A percentile compares a stretch with the other conserved stretches of the same genome.
Conservation (phyloP, 2,329 filamentous ascomycete species). For the Annulohypoxylon truncatum region DNA sequence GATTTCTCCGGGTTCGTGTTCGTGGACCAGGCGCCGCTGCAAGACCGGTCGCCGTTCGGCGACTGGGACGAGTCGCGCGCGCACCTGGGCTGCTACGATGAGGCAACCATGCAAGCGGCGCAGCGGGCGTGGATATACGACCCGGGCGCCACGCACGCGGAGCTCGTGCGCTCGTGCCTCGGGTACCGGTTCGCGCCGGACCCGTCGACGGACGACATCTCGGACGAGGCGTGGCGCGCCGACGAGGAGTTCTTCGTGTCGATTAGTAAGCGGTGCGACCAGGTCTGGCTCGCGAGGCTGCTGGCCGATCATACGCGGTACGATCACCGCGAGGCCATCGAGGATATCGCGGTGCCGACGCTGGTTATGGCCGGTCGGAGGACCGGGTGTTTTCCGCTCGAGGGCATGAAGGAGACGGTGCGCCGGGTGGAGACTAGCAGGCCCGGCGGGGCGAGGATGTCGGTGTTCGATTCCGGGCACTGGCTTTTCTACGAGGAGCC, state of each 20-base stretch:
- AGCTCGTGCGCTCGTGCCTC: slow-evolving; percentile 51
- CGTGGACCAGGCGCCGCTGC: slow-evolving; percentile 56
- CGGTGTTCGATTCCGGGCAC: slow-evolving; percentile 53
- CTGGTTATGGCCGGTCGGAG: slow-evolving; percentile 53
- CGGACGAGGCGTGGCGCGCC: slow-evolving; percentile 37
- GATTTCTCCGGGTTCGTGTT: slow-evolving; percentile 53
- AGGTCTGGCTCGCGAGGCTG: slow-evolving; percentile 53
- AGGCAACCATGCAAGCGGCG: slow-evolving; percentile 51
- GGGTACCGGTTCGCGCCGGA: slow-evolving; percentile 51
- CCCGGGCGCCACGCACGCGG: slow-evolving; percentile 50
- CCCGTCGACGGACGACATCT: slow-evolving; percentile 39
- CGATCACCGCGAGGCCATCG: slow-evolving; percentile 56
- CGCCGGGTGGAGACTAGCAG: slow-evolving; percentile 43
- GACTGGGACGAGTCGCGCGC: slow-evolving; percentile 50
- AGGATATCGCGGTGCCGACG: slow-evolving; percentile 50
- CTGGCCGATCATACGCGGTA: slow-evolving; percentile 56
- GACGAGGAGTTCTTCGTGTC: slow-evolving; percentile 53
- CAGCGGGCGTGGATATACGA: slow-evolving; percentile 64
- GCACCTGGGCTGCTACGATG: slow-evolving; percentile 54
- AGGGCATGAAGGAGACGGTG: slow-evolving; percentile 54
- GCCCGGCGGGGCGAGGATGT: slow-evolving; percentile 44
- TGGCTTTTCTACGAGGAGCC: slow-evolving; percentile 58
- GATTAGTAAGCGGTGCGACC: slow-evolving; percentile 52
- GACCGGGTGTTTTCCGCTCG: slow-evolving; percentile 54
- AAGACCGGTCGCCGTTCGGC: slow-evolving; percentile 51